Conservation (phyloP, 305 asterid species). For the Fraxinus nigra region DNA sequence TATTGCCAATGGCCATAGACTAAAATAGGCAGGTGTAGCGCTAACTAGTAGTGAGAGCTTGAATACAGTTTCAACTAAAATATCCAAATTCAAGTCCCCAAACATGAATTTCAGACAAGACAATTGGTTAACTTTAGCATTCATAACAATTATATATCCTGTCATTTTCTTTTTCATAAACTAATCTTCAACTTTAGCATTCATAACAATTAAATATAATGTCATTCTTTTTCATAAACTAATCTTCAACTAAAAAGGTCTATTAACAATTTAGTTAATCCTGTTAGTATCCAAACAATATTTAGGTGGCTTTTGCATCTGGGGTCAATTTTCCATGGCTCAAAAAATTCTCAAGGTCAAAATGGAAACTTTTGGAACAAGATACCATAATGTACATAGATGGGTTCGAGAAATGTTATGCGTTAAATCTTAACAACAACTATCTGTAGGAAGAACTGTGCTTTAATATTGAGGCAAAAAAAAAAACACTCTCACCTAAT, state of each 20-base stretch:
- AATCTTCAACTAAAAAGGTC: neutral
- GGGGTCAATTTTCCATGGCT: neutral
- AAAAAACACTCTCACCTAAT: neutral
- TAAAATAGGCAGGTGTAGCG: neutral
- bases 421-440: neutral
- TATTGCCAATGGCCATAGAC: neutral
- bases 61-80: neutral
- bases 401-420: neutral
- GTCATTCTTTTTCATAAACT: neutral
- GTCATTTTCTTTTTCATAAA: neutral
- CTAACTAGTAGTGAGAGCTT: neutral
- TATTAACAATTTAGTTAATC: neutral
- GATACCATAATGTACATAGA: neutral
- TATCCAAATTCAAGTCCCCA: neutral
- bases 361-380: neutral
- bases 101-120: neutral
- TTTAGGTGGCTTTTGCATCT: neutral
- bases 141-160: neutral
- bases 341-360: neutral
- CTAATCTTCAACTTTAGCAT: neutral
- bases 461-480: neutral
- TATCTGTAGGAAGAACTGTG: neutral
- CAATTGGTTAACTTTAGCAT: neutral
- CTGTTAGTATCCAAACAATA: neutral
- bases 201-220: neutral